Base-by-base conservation (phyloP, 2,329 filamentous ascomycete genomes). In the Neofusicoccum cordaticola region DNA sequence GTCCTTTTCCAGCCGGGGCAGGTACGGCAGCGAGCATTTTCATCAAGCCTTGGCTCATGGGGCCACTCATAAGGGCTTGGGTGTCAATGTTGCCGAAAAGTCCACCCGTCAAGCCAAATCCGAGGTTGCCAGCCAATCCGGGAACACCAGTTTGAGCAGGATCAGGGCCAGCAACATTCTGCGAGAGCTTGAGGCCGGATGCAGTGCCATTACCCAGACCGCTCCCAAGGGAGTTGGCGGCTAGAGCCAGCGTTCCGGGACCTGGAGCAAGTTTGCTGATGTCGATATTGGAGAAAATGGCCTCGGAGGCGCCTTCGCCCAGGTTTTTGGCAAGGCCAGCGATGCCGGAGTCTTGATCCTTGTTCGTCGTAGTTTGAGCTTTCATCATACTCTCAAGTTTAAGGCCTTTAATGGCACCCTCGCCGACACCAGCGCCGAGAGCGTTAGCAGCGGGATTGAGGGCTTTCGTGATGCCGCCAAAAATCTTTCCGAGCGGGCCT, bases 361-460 rank as follows among this genome's bases (percentile, higher is more conserved):
- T 44, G 41, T 34, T 45, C 4, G 19, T 17, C 27, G 53, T 35
- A 1, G 41, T 63, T 22, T 42, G 22, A 3, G 11, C 42, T 6
- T 44, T 53, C 22, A 44, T 52, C 37, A 52, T 52, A 13, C 15
- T 19, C 15, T 44, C 37, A 2, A 63, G 37, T 2, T 53, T 27
- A n/a, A 53, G 60, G 11, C 60, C 60, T 27, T 63, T 63, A 39
- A 63, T 44, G 4, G 60, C 60, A 17, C 60, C 60, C 15, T 51
- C 41, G 22, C 60, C 60, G 8, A 63, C 60, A 52, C 60, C 60
- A 3, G 60, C 60, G 4, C 60, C 60, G 4, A 63, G 48, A 22
- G 60, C 60, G 39, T 63, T 63, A 27, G 48, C 60, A 27, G 48
- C 60, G 11, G 60, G 39, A 8, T 44, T 41, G 9, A 52, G 47